Conservation (phyloP, 2,329 filamentous ascomycete species). For the Fusarium annulatum region DNA sequence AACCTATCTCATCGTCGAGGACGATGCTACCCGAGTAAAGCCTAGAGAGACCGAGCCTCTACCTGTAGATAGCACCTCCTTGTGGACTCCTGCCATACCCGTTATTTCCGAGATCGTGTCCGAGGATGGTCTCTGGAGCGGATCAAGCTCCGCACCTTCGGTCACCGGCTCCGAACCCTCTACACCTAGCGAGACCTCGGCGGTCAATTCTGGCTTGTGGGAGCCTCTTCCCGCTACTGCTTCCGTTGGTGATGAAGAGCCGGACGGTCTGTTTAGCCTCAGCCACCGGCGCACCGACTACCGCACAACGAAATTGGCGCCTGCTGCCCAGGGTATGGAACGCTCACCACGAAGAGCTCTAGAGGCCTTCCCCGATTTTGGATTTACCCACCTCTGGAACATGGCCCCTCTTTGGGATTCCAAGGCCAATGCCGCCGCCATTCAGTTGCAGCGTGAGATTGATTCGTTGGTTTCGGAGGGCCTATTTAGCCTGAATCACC, state of each 20-base stretch:
- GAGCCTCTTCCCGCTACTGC: conserved; percentile 19
- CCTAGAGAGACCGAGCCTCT: conserved; percentile 40
- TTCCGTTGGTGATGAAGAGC: conserved; percentile 32
- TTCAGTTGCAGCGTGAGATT: conserved; percentile 35
- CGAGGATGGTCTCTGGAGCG: conserved; percentile 38
- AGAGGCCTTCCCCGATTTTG: conserved; percentile 36
- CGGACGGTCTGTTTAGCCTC: conserved; percentile 41
- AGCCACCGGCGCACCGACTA: conserved; percentile 42
- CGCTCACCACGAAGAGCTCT: conserved; percentile 34
- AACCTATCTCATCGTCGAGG: conserved; percentile 37
- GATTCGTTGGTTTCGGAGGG: conserved; percentile 39
- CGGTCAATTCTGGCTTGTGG: conserved; percentile 43
- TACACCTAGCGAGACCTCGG: conserved; percentile 13
- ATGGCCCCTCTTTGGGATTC: conserved; percentile 43
- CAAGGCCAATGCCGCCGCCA: conserved; percentile 29
- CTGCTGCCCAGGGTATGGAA: conserved; percentile 39
- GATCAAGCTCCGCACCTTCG: conserved; percentile 27
- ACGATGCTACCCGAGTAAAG: conserved; percentile 39
- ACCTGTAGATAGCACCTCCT: conserved; percentile 34
- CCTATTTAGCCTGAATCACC: conserved; percentile 43
- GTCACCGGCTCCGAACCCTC: conserved; percentile 24
- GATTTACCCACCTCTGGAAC: conserved; percentile 41
- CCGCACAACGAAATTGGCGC: conserved; percentile 38
- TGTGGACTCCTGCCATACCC: conserved; percentile 39
- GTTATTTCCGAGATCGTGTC: conserved; percentile 23